phyloP scores from a whole-genome alignment of 2,329 filamentous ascomycete genomes.

The Sclerotinia trifoliorum region DNA sequence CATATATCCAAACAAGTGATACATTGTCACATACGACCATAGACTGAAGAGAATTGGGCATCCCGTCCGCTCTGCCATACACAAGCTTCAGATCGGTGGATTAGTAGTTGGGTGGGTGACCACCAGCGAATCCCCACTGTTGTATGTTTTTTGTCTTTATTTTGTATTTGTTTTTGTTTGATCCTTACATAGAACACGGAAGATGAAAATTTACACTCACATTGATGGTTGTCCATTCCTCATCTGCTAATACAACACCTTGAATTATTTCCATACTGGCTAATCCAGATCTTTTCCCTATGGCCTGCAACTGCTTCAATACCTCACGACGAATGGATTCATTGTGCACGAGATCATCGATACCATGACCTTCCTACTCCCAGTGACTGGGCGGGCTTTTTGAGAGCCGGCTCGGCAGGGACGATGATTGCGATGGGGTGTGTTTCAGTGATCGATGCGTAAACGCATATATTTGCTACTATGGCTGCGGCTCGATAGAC shows the following conservation, averaged over 20 bases:
- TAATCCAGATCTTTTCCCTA: constrained; percentile 15
- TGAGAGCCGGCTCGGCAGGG: constrained; percentile 42
- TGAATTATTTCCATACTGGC: constrained; percentile 18
- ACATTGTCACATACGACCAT: constrained; percentile 4
- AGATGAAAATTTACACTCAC: constrained; percentile 30
- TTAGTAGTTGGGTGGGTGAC: constrained; percentile 12
- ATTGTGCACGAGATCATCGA: constrained; percentile 12
- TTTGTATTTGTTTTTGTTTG: neutral
- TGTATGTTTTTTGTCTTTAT: neutral
- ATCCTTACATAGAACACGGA: too few relatives aligned
- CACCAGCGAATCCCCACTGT: neutral
- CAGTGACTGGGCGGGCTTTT: constrained; percentile 15
- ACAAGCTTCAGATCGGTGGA: constrained; percentile 12
- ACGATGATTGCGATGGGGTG: constrained; percentile 80
- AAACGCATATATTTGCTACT: constrained; percentile 82
- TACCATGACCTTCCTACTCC: neutral
- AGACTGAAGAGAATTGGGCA: constrained; percentile 13
- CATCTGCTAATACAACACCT: constrained; percentile 40
- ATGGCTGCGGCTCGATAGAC: constrained; percentile 76
- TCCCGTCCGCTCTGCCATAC: constrained; percentile 12
- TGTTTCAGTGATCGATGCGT: constrained; percentile 70
- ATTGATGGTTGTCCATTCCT: constrained; percentile 32
- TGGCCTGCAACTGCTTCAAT: constrained; percentile 16
- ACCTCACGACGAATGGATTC: constrained; percentile 7
- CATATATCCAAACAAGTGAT: too few relatives aligned